Percentiles rank a stretch among this genome's conserved stretches.
phyloP scores from a whole-genome alignment of 1,284 basidiomycete genomes.

The Vanrija sp. region DNA sequence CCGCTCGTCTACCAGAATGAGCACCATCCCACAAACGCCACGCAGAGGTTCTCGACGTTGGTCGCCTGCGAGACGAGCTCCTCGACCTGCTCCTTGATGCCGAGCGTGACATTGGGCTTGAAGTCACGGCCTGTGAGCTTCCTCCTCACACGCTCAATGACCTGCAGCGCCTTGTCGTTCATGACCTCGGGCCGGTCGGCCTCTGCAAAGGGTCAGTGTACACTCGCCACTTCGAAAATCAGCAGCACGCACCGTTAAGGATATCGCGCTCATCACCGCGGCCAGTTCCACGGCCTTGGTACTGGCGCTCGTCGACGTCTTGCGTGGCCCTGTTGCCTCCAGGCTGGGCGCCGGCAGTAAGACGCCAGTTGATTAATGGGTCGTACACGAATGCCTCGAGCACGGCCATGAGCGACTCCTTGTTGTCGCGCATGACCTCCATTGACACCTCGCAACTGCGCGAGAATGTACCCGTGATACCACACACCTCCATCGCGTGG shows the following conservation, averaged over 20 bases:
- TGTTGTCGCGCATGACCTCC: slow-evolving; percentile 92
- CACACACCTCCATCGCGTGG: slow-evolving; percentile 99
- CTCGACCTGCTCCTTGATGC: slow-evolving; percentile 76
- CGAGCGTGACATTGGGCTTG: slow-evolving; percentile 70
- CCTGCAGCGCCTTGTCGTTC: slow-evolving; percentile 81
- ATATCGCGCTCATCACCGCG: slow-evolving; percentile 51
- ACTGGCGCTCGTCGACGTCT: slow-evolving; percentile 21
- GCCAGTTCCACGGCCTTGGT: slow-evolving; percentile 10
- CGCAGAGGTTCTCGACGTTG: slow-evolving; percentile 86
- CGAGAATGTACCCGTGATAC: slow-evolving; percentile 95
- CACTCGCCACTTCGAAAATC: not conserved
- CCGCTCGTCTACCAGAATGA: not conserved
- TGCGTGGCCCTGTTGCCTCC: slow-evolving; percentile 30
- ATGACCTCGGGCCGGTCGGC: slow-evolving; percentile 67
- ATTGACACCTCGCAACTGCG: slow-evolving; percentile 96
- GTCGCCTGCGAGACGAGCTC: slow-evolving; percentile 87
- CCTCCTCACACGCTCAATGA: slow-evolving; percentile 87
- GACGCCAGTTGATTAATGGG: slow-evolving; percentile 58
- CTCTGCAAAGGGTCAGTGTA: slow-evolving; percentile 18
- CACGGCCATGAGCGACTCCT: slow-evolving; percentile 96
- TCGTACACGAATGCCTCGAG: slow-evolving; percentile 74
- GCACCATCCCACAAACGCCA: slow-evolving; percentile 93
- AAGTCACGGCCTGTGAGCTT: slow-evolving; percentile 92
- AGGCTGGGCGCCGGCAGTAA: slow-evolving; percentile 48
- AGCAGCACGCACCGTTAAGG: slow-evolving; percentile 36